Evolutionary conservation across 78 protist species (phyloP).

Genomic region (Emiliania huxleyi): DNA sequence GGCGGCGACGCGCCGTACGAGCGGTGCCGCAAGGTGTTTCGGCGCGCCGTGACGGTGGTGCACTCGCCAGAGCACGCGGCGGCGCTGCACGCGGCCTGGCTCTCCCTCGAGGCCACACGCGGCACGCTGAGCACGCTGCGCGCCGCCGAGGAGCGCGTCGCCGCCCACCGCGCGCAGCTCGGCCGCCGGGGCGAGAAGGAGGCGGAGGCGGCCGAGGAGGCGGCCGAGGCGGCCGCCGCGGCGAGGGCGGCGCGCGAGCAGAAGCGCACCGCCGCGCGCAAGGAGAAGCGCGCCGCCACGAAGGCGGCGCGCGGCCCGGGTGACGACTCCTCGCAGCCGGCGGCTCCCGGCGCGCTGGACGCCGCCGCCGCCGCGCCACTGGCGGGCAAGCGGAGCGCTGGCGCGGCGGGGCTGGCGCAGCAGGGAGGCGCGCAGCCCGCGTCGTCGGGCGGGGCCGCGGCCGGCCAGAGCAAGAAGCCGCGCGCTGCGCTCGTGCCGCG

Average conservation of each 20-base stretch:
- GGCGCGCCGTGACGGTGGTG: neutral
- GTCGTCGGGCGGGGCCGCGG: too few species aligned
- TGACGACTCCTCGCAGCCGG: too few species aligned
- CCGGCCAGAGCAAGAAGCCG: too few species aligned
- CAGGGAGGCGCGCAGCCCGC: too few species aligned
- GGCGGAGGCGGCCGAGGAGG: neutral
- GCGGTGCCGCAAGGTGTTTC: neutral
- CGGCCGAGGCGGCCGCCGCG: neutral
- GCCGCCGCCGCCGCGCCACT: too few species aligned
- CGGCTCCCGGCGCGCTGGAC: too few species aligned
- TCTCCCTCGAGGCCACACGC: neutral
- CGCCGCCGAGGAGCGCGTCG: neutral
- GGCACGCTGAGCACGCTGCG: neutral
- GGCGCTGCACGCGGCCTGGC: neutral
- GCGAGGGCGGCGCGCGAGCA: neutral
- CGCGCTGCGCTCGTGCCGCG: too few species aligned
- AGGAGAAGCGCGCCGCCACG: neutral
- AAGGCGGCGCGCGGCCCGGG: too few species aligned
- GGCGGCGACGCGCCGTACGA: neutral
- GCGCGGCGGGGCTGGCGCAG: too few species aligned
- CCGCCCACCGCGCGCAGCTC: neutral
- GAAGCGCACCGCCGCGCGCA: neutral
- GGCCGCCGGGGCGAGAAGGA: neutral
- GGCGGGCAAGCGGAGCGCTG: too few species aligned
- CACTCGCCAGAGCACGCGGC: neutral